Evolutionary conservation across 108 stramenopile species (phyloP).

Genomic region (Fragilariopsis cylindrus): DNA sequence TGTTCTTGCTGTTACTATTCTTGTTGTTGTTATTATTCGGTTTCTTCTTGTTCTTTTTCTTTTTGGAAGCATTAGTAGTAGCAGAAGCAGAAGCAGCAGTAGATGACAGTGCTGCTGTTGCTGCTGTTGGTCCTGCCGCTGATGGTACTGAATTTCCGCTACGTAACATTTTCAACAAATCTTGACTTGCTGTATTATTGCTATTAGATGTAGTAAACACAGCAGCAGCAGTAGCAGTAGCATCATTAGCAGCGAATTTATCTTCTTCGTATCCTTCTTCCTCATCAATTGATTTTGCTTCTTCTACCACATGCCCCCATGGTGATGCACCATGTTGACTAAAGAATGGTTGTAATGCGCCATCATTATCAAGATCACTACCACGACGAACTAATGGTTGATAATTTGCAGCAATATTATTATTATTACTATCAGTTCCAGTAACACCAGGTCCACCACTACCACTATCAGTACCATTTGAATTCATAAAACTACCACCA

Average conservation of each 20-base stretch:
- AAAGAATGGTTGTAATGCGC: constrained; percentile 72
- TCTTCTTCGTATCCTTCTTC: constrained; percentile 10
- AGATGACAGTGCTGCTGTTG: too few relatives aligned
- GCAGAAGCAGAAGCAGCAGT: too few relatives aligned
- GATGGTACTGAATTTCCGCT: constrained; percentile 3
- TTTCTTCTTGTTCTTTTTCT: neutral
- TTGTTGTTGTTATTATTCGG: neutral
- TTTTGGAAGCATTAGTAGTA: neutral
- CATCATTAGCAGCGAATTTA: neutral
- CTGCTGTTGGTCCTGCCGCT: too few relatives aligned
- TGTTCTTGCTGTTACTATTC: neutral
- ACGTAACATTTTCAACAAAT: constrained; percentile 45
- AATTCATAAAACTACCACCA: constrained; percentile 83
- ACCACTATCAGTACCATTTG: constrained; percentile 30
- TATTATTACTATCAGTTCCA: neutral
- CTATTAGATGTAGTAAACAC: neutral
- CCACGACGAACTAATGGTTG: constrained; percentile 29
- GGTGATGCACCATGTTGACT: constrained; percentile 74
- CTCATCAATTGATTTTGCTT: constrained; percentile 18
- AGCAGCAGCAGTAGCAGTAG: neutral
- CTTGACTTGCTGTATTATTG: constrained; percentile 36
- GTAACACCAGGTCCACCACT: neutral
- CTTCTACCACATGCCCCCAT: constrained; percentile 70
- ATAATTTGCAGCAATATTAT: constrained; percentile 12
- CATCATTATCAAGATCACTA: constrained; percentile 28